Evolutionary conservation across 2,329 filamentous ascomycete genomes (phyloP).

Genomic region (Ascochyta rabiei): DNA sequence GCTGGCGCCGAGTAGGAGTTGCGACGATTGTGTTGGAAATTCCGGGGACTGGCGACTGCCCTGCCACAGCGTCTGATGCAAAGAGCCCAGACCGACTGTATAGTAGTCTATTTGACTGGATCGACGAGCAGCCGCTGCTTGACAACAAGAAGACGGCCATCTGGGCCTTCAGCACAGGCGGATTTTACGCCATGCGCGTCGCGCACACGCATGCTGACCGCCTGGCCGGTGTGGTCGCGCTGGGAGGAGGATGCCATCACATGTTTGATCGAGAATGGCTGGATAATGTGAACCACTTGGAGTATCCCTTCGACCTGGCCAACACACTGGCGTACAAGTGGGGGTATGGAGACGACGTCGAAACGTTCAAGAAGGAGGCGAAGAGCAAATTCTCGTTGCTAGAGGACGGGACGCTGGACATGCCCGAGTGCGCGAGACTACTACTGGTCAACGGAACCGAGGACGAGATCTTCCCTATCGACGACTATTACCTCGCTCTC

Average conservation of each 20-base stretch:
- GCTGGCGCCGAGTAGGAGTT: conserved; percentile 57
- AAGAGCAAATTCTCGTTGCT: conserved; percentile 60
- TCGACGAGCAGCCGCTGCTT: conserved; percentile 55
- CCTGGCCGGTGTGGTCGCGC: conserved; percentile 58
- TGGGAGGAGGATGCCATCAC: conserved; percentile 61
- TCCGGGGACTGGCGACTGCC: conserved; percentile 64
- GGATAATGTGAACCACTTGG: conserved; percentile 60
- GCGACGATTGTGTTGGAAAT: conserved; percentile 61
- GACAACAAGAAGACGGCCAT: conserved; percentile 57
- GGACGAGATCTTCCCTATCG: conserved; percentile 68
- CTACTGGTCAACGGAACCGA: conserved; percentile 64
- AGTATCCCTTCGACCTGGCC: conserved; percentile 65
- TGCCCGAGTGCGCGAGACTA: conserved; percentile 54
- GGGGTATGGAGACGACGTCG: conserved; percentile 47
- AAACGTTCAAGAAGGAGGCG: conserved; percentile 56
- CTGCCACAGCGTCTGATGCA: conserved; percentile 55
- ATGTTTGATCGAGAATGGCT: conserved; percentile 65
- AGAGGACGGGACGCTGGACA: conserved; percentile 61
- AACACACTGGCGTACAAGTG: conserved; percentile 59
- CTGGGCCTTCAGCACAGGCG: conserved; percentile 65
- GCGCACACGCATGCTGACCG: conserved; percentile 63
- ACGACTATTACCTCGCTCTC: conserved; percentile 63
- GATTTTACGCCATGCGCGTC: conserved; percentile 63
- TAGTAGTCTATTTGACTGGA: conserved; percentile 61
- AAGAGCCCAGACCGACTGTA: conserved; percentile 60